Evolutionary conservation across 345 rosid genomes (phyloP), one percentile per base, ranked within the genome.

Genomic region (Durio zibethinus): DNA sequence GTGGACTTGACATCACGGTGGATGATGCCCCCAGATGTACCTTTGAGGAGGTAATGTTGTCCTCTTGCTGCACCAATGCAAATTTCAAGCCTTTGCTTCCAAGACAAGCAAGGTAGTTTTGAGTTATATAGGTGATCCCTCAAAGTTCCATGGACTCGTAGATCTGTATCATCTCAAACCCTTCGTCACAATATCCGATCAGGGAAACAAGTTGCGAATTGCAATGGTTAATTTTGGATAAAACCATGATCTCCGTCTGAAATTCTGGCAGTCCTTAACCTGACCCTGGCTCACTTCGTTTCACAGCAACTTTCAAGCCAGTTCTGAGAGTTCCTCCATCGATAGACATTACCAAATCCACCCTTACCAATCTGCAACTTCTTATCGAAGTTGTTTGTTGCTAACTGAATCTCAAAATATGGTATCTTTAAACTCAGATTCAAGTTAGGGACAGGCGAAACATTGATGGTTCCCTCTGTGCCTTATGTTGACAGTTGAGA

Each of bases 161-260:
- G 15, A 90, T 89, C 57, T 88, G 81, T 52, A 88, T 90, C 93
- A 90, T 90, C 78, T 88, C 90, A 40, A 82, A 70, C 72, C 79
- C 63, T 43, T 92, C 94, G 12, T 85, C 77, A 62, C 97, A 90
- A 36, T 89, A 92, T 12, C 98, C 98, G 0, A 83, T 87, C 72
- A 93, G 81, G 10, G 98, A 86, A 36, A 90, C 92, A 0, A 93
- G 90, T 69, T 93, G 91, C n/a, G n/a, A n/a, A n/a, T n/a, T n/a
- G 14, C 83, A 88, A 72, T 90, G 97, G 1, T 85, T 77, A 63
- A 90, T 90, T 76, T 87, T 92, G 42, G 92, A 92, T 60, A 92
- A 76, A 42, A 88, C 78, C 73, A 70, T 86, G 80, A 90, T 83
- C 81, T 87, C 91, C 0, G 90, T 87, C 36, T 82, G 88, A 78